Evolutionary conservation across 2,329 filamentous ascomycete species (phyloP).

Genomic region (Stachybotrys elegans): DNA sequence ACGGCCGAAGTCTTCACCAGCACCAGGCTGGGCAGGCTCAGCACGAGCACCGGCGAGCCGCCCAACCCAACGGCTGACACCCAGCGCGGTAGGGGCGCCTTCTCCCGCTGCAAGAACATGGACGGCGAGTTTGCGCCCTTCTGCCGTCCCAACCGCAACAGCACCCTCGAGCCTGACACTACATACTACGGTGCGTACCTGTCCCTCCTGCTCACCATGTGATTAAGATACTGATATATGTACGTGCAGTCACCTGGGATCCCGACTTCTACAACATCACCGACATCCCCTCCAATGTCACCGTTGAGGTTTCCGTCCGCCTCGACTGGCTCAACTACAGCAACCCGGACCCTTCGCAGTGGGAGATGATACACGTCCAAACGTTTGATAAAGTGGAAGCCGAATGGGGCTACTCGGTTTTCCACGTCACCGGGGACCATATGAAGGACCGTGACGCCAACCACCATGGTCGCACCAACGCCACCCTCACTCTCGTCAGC

Average conservation of each 20-base stretch:
- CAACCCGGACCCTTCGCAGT: conserved; percentile 15
- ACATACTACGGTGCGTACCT: conserved; percentile 47
- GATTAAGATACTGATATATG: background rate
- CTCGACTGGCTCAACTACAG: conserved; percentile 35
- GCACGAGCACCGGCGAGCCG: conserved; percentile 36
- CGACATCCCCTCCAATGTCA: conserved; percentile 28
- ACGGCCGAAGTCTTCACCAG: conserved; percentile 38
- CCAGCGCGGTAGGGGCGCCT: conserved; percentile 40
- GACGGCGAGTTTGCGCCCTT: conserved; percentile 45
- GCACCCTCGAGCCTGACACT: conserved; percentile 36
- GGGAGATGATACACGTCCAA: conserved; percentile 30
- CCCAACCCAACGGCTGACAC: conserved; percentile 38
- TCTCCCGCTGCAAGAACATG: conserved; percentile 43
- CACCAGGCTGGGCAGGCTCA: conserved; percentile 28
- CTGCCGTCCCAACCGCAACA: conserved; percentile 41
- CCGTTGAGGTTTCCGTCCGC: conserved; percentile 27
- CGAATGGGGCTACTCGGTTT: conserved; percentile 43
- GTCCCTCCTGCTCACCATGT: background rate
- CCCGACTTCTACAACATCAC: conserved; percentile 38
- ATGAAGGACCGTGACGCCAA: conserved; percentile 24
- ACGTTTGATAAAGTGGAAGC: conserved; percentile 28
- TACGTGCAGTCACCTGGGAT: conserved; percentile 49
- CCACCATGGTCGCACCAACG: conserved; percentile 32
- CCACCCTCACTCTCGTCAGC: conserved; percentile 41
- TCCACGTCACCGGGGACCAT: conserved; percentile 32